Evolutionary conservation across 2,329 filamentous ascomycete species (phyloP).

Genomic region (Pyricularia sp.): DNA sequence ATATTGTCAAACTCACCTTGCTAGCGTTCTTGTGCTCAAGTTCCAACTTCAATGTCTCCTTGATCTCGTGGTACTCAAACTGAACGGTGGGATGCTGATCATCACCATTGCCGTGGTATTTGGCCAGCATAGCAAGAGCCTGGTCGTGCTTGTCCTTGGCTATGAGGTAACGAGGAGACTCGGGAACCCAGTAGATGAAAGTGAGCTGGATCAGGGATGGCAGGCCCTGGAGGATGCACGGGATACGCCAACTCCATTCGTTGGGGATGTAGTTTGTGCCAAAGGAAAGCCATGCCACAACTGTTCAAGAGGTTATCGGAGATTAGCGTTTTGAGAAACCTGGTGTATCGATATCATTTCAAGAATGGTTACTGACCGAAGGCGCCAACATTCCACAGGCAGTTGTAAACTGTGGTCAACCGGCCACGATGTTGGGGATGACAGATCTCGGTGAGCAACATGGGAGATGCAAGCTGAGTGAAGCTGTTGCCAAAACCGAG

Average conservation of each 20-base stretch:
- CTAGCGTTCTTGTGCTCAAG: slow-evolving; percentile 25
- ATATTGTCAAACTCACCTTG: slow-evolving; percentile 22
- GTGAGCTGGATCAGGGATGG: slow-evolving; percentile 9
- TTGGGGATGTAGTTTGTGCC: slow-evolving; percentile 7
- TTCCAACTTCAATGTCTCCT: slow-evolving; percentile 29
- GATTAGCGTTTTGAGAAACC: neutral
- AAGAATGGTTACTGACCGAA: neutral
- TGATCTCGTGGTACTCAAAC: slow-evolving; percentile 47
- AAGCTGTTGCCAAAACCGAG: slow-evolving; percentile 4
- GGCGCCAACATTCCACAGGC: slow-evolving; percentile 4
- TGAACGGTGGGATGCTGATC: slow-evolving; percentile 38
- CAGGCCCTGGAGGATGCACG: slow-evolving; percentile 9
- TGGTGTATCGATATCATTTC: neutral
- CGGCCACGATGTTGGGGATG: slow-evolving; percentile 19
- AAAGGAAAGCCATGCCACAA: slow-evolving; percentile 10
- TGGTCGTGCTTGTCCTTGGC: slow-evolving; percentile 28
- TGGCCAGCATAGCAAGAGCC: slow-evolving; percentile 38
- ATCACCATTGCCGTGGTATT: slow-evolving; percentile 44
- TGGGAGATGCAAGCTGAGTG: slow-evolving; percentile 19
- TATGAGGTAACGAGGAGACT: slow-evolving; percentile 31
- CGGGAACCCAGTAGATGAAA: slow-evolving; percentile 23
- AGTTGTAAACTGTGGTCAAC: slow-evolving; percentile 13
- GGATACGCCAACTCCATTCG: slow-evolving; percentile 10
- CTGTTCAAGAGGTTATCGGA: slow-evolving; percentile 25
- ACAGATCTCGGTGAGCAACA: slow-evolving; percentile 26